A percentile compares a stretch with the other conserved stretches of the same genome.
Evolutionary conservation across 2,329 filamentous ascomycete species (phyloP).

Genomic region (Acephala macrosclerotiorum): DNA sequence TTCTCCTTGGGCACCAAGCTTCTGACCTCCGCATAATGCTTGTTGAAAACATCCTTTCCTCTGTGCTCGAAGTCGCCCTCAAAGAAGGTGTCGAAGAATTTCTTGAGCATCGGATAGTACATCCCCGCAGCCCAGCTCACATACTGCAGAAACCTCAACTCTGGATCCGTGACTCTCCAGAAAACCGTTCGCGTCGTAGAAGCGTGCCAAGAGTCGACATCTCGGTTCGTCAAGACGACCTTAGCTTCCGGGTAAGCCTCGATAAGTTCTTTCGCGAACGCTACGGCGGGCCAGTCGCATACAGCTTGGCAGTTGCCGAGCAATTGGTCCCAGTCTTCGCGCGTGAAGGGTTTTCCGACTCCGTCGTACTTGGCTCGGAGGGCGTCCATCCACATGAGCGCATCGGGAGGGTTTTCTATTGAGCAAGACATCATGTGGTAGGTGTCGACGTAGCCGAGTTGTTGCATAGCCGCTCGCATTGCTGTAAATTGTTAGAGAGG

Average conservation of each 20-base stretch:
- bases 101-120: slow-evolving; percentile 74
- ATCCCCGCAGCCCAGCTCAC: slow-evolving; percentile 70
- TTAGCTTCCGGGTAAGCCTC: slow-evolving; percentile 77
- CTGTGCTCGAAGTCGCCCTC: slow-evolving; percentile 70
- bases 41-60: slow-evolving; percentile 67
- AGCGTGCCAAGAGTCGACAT: slow-evolving; percentile 50
- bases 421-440: slow-evolving; percentile 79
- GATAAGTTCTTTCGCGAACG: slow-evolving; percentile 74
- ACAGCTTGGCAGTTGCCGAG: slow-evolving; percentile 72
- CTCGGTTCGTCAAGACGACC: slow-evolving; percentile 54
- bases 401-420: slow-evolving; percentile 72
- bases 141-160: slow-evolving; percentile 61
- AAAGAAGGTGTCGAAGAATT: slow-evolving; percentile 75
- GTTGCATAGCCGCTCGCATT: slow-evolving; percentile 69
- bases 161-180: slow-evolving; percentile 71
- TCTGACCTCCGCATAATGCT: slow-evolving; percentile 61
- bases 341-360: slow-evolving; percentile 64
- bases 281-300: slow-evolving; percentile 72
- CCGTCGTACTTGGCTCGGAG: slow-evolving; percentile 66
- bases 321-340: slow-evolving; percentile 74
- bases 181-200: slow-evolving; percentile 72
- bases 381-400: slow-evolving; percentile 74
- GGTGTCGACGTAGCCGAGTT: slow-evolving; percentile 71
- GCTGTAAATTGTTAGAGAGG: slow-evolving; percentile 48
- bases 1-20: slow-evolving; percentile 51